These are phyloP conservation scores for Mycena rebaudengoi DNA, from an alignment of 768 basidiomycete species.

Conservation along the genomic window DNA sequence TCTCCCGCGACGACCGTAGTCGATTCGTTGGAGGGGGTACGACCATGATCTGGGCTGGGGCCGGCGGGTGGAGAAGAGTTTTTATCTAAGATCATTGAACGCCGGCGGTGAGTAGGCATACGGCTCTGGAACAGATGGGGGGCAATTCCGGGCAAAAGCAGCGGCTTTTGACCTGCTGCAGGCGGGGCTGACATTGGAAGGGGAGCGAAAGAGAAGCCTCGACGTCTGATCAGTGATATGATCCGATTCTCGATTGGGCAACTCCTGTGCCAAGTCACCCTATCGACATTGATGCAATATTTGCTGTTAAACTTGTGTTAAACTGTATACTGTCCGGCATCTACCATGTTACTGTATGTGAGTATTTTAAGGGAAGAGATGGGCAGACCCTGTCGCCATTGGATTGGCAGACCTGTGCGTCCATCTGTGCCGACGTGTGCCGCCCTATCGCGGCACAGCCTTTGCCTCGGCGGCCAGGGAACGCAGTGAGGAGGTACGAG, in stretches of 20 bases:
- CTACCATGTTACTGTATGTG: no score
- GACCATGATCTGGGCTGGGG: background rate
- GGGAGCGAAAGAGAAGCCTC: background rate
- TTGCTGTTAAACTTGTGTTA: no score
- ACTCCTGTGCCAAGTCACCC: constrained; percentile 3
- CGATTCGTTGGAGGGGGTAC: background rate
- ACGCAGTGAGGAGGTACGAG: no score
- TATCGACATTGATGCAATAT: background rate
- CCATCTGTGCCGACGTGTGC: no score
- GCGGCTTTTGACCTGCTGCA: constrained; percentile 3
- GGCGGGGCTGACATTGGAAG: constrained; percentile 7
- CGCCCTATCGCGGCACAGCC: no score
- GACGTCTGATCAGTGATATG: background rate
- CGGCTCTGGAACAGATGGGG: constrained; percentile 4
- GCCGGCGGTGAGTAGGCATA: background rate
- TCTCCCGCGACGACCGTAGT: background rate
- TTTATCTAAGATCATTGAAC: background rate
- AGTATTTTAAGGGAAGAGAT: no score
- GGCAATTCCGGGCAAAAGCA: constrained; percentile 1
- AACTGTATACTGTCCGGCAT: no score
- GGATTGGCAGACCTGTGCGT: no score
- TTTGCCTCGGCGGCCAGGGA: no score
- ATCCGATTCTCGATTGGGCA: constrained; percentile 2
- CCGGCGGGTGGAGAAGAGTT: background rate
- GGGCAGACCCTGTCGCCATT: no score